Evolutionary conservation across 176 grass and related monocot genomes (phyloP).

Genomic region (Eragrostis nindensis): DNA sequence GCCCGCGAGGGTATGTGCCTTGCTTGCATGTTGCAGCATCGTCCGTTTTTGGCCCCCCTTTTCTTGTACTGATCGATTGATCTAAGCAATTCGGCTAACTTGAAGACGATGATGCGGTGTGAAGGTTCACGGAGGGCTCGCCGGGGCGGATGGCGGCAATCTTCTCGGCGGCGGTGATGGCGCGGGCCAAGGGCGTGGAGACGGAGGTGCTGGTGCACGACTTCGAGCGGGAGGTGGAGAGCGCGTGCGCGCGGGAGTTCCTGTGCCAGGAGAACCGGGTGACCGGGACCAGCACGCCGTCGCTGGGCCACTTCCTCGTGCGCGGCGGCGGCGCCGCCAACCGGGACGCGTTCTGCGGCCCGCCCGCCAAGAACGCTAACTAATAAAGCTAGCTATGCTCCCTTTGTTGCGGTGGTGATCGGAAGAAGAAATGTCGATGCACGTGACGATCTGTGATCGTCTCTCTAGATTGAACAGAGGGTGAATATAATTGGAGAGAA

Average conservation of each 20-base stretch:
- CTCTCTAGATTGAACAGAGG: not conserved
- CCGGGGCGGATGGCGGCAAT: slow-evolving; percentile 89
- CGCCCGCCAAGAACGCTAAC: slow-evolving; percentile 40
- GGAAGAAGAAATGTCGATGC: not conserved
- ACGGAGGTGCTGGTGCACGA: slow-evolving; percentile 92
- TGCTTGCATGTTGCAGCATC: not conserved
- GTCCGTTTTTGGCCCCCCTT: not conserved
- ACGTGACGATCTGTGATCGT: not conserved
- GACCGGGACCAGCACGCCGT: slow-evolving; percentile 39
- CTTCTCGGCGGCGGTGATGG: slow-evolving; percentile 84
- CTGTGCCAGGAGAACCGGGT: slow-evolving; percentile 70
- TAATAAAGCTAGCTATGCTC: not conserved
- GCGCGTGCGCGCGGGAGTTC: slow-evolving; percentile 63
- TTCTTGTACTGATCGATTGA: not conserved
- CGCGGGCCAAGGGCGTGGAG: slow-evolving; percentile 48
- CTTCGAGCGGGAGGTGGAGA: slow-evolving; percentile 73
- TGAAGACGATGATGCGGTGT: not conserved
- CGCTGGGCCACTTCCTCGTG: slow-evolving; percentile 71
- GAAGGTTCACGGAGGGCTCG: slow-evolving; percentile 46
- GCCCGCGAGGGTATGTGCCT: slow-evolving; percentile 60
- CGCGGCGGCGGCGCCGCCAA: slow-evolving; percentile 40
- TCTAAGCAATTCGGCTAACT: too few species aligned
- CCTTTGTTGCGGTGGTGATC: slow-evolving; percentile 3
- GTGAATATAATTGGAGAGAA: not conserved
- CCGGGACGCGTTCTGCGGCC: slow-evolving; percentile 63